A percentile compares a stretch with the other conserved stretches of the same genome.
These are phyloP conservation scores for Berkeleyomyces rouxiae DNA, from an alignment of 2,329 filamentous ascomycete genomes.

Conservation along the genomic window DNA sequence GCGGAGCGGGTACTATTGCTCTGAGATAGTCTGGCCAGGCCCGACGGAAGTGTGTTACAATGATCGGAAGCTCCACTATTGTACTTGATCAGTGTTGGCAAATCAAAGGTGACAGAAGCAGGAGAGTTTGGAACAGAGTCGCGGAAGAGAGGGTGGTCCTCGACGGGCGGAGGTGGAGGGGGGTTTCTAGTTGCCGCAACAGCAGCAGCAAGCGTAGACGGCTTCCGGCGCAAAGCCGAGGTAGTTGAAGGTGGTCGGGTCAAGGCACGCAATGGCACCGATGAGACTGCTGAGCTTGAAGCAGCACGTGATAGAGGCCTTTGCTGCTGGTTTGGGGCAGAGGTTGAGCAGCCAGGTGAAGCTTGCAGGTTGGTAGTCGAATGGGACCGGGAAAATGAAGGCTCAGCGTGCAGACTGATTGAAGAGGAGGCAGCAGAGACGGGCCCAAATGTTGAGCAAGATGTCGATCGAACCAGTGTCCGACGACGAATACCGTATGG, in stretches of 20 bases:
- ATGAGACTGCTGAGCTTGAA: not conserved
- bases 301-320: not conserved
- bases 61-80: not conserved
- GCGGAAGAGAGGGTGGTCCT: conserved; percentile 11
- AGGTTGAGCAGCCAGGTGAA: not conserved
- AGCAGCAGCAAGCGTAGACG: conserved; percentile 5
- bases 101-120: not conserved
- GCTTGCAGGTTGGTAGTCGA: not conserved
- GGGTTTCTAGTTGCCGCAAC: conserved; percentile 4
- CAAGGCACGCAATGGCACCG: not conserved
- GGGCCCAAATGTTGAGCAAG: not conserved
- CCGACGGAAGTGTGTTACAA: not conserved
- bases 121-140: not conserved
- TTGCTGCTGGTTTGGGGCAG: not conserved
- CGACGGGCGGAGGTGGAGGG: conserved; percentile 6
- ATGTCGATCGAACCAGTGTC: not conserved
- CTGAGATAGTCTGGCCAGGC: not conserved
- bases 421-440: not conserved
- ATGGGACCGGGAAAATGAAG: not conserved
- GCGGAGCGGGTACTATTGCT: conserved; percentile 8
- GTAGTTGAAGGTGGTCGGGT: not conserved
- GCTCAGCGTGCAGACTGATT: not conserved
- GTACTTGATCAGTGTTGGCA: not conserved
- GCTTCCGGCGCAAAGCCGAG: not conserved
- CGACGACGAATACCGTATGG: not conserved